Conservation (phyloP, 73 alveolate species). For the Symbiodinium natans region DNA sequence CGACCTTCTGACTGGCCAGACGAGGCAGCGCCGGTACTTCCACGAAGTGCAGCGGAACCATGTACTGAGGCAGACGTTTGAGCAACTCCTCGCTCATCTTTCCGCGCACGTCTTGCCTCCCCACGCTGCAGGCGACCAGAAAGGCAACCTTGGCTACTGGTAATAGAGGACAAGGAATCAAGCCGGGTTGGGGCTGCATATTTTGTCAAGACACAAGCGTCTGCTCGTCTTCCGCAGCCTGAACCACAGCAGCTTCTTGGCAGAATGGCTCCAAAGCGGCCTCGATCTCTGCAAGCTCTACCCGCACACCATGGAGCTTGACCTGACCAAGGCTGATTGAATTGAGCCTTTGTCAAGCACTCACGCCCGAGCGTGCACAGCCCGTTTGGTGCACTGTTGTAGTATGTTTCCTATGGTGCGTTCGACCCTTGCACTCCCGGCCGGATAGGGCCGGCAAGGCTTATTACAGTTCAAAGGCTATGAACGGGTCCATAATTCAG, state of each 20-base stretch:
- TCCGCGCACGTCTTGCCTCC: background rate
- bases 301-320: conserved; percentile 63
- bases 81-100: background rate
- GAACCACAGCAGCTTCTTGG: conserved; percentile 75
- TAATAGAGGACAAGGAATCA: background rate
- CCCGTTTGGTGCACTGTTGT: too few relatives aligned
- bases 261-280: conserved; percentile 22
- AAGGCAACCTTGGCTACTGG: conserved; percentile 42
- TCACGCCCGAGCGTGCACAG: too few relatives aligned
- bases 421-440: too few relatives aligned
- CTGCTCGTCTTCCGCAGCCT: conserved; percentile 38
- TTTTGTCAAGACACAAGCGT: conserved; percentile 10
- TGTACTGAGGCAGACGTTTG: conserved; percentile 42
- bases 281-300: conserved; percentile 64
- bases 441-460: too few relatives aligned
- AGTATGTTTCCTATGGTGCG: too few relatives aligned
- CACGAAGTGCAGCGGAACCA: conserved; percentile 39
- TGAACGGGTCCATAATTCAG: too few relatives aligned
- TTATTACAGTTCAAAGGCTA: too few relatives aligned
- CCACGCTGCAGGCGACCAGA: conserved; percentile 12
- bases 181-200: background rate
- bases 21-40: conserved; percentile 34
- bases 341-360: too few relatives aligned
- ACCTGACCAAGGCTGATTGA: conserved; percentile 37
- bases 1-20: conserved; percentile 41